These are phyloP conservation scores for Tillandsia fasciculata DNA, from an alignment of 176 grass and related monocot species.

Conservation along the genomic window DNA sequence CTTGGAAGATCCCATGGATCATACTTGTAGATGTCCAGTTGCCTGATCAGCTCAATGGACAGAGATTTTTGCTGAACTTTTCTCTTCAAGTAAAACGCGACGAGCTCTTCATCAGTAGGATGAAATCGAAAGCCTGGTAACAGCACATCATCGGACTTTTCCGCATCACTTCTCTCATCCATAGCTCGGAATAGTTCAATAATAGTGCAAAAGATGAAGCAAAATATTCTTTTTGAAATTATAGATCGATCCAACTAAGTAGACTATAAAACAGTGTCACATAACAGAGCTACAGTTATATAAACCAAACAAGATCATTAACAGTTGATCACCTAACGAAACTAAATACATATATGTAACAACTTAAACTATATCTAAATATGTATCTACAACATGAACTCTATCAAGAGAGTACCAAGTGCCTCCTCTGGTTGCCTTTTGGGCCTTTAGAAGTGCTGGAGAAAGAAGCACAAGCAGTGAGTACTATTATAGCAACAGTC, in stretches of 20 bases:
- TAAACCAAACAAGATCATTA: slow-evolving; percentile 22
- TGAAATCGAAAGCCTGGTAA: slow-evolving; percentile 97
- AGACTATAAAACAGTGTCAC: slow-evolving; percentile 4
- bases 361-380: neutral
- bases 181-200: slow-evolving; percentile 21
- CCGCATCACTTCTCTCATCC: slow-evolving; percentile 72
- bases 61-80: slow-evolving; percentile 91
- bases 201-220: slow-evolving; percentile 29
- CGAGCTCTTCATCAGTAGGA: slow-evolving; percentile 95
- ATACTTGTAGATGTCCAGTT: slow-evolving; percentile 98
- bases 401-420: neutral
- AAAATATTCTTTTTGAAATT: neutral
- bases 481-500: slow-evolving; percentile 9
- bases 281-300: neutral
- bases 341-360: neutral
- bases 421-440: neutral
- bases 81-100: slow-evolving; percentile 90
- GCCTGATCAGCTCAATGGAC: slow-evolving; percentile 91
- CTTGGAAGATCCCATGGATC: slow-evolving; percentile 99
- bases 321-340: slow-evolving; percentile 1
- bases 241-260: slow-evolving; percentile 11
- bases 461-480: slow-evolving; percentile 1
- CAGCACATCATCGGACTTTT: slow-evolving; percentile 83
- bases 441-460: neutral
- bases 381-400: neutral